Evolutionary conservation across 768 basidiomycete species (phyloP), one percentile per base, ranked within the genome.

Genomic region (Arthromyces matolae): DNA sequence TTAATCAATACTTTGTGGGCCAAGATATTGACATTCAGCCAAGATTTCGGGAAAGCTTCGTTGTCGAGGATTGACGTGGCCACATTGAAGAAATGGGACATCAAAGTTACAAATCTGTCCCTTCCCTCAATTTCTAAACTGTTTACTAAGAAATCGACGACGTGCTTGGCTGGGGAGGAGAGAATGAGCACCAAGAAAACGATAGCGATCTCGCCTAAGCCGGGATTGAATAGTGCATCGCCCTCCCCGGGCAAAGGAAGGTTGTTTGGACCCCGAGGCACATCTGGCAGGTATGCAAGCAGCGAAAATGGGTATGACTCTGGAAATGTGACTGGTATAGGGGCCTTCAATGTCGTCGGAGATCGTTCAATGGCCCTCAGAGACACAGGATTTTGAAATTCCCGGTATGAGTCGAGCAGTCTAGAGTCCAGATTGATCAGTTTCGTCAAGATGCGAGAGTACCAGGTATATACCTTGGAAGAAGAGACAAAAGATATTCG

Each of bases 291-390:
- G 25, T 81, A 74, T 0, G 86, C 74, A 20, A 91, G 59, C 16
- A 98, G 74, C 5, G 91, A 84, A 65, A 96, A 93, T 0, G 95
- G 95, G 63, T 97, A 93, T 0, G 93, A 86, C 54, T 93, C 88
- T 0, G 95, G 95, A 68, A 97, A 97, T 1, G 89, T 86, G 35
- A 89, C 82, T 0, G 93, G 93, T 2, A 77, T 62, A 2, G 71
- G 61, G 18, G 82, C 68, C 39, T 83, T 79, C 22, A 73, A 67
- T 3, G 84, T 82, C 2, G 79, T 74, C 1, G 75, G 72, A 0
- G 84, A 76, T 38, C 78, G 81, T 58, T 87, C 85, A 36, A 97
- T 78, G 2, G 83, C 81, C 44, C 78, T 79, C 32, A 75, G 76
- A 16, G 86, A 87, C 0, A 73, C 77, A 0, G 83, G 71, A 54